Evolutionary conservation across 2,329 filamentous ascomycete genomes (phyloP).

Genomic region (Raffaelea ambrosiae): DNA sequence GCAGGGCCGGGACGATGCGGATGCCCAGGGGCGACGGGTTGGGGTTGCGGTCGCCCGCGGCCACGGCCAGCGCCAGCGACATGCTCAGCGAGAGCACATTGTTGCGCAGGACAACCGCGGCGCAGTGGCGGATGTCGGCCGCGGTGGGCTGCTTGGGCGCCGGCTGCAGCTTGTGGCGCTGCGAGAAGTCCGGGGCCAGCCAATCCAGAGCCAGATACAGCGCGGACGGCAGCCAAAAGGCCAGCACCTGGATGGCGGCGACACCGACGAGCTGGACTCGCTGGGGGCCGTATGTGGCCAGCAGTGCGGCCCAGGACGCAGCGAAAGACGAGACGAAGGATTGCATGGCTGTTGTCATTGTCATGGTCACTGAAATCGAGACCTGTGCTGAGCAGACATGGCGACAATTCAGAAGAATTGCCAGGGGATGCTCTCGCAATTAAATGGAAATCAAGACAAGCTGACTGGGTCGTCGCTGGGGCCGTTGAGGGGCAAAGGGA

Average conservation of each 20-base stretch:
- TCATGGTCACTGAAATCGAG: too few relatives aligned
- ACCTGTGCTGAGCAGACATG: too few relatives aligned
- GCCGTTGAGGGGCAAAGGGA: too few relatives aligned
- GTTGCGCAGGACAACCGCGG: constrained; percentile 36
- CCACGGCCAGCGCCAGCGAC: constrained; percentile 13
- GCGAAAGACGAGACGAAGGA: neutral
- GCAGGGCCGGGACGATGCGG: constrained; percentile 28
- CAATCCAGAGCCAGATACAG: constrained; percentile 34
- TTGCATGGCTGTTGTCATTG: too few relatives aligned
- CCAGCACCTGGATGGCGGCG: constrained; percentile 29
- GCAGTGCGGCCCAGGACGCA: constrained; percentile 13
- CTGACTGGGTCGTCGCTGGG: too few relatives aligned
- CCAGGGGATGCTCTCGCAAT: too few relatives aligned
- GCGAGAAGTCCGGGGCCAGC: constrained; percentile 37
- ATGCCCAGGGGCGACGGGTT: constrained; percentile 19
- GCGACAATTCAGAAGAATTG: too few relatives aligned
- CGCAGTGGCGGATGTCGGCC: constrained; percentile 34
- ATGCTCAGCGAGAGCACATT: constrained; percentile 31
- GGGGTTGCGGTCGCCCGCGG: neutral
- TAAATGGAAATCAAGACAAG: too few relatives aligned
- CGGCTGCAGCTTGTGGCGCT: constrained; percentile 45
- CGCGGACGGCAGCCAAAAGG: constrained; percentile 36
- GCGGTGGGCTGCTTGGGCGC: constrained; percentile 38
- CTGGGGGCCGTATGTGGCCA: constrained; percentile 13
- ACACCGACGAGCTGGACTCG: constrained; percentile 32